phyloP scores from a whole-genome alignment of 257 asterid species.

The Capsicum pubescens region DNA sequence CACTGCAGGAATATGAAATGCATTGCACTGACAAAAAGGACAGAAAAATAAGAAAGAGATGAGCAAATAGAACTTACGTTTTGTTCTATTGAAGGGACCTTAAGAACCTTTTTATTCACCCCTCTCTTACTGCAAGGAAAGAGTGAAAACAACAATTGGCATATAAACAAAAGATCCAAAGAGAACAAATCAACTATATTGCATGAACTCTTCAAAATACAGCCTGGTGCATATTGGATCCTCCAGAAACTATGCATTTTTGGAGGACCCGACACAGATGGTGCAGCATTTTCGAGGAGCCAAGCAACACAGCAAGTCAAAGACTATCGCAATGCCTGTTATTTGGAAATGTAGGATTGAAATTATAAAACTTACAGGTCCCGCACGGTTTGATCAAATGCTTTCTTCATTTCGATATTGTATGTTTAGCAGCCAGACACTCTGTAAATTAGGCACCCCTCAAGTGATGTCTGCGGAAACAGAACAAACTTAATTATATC shows the following conservation, averaged over 20 bases:
- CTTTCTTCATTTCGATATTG: conserved; percentile 71
- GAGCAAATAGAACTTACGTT: conserved; percentile 49
- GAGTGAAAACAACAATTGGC: conserved; percentile 32
- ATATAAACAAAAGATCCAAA: conserved; percentile 21
- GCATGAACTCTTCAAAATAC: background rate
- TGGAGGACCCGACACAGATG: background rate
- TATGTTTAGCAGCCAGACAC: conserved; percentile 3
- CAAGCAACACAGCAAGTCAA: conserved; percentile 10
- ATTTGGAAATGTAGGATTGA: background rate
- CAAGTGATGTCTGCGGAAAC: conserved; percentile 18
- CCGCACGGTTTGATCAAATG: conserved; percentile 81
- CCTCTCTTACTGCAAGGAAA: conserved; percentile 77
- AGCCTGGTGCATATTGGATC: background rate
- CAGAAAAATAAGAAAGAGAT: conserved; percentile 8
- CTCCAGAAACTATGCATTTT: too few species aligned
- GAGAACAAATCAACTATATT: conserved; percentile 5
- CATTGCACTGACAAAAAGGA: background rate
- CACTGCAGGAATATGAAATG: background rate
- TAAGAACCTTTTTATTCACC: conserved; percentile 87
- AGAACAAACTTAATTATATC: conserved; percentile 17
- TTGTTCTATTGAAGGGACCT: conserved; percentile 85
- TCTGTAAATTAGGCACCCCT: background rate
- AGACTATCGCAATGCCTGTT: background rate
- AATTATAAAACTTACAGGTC: conserved; percentile 65
- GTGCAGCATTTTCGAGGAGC: background rate